These are phyloP conservation scores for Haberlea rhodopensis DNA, from an alignment of 257 asterid genomes.

Conservation along the genomic window DNA sequence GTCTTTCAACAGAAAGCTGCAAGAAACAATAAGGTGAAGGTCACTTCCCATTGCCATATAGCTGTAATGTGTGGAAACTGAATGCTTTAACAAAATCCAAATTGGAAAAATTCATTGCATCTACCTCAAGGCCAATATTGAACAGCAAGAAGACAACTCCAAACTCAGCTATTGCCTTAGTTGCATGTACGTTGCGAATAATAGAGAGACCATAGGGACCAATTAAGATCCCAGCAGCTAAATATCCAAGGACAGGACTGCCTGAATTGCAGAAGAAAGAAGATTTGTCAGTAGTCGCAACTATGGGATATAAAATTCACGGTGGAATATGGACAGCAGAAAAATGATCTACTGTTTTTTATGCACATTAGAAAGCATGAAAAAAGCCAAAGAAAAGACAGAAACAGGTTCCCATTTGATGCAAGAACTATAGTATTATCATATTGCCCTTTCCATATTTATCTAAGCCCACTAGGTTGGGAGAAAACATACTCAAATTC, in stretches of 20 bases:
- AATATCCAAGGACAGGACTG: conserved; percentile 97
- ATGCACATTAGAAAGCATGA: conserved; percentile 9
- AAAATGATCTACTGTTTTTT: background rate
- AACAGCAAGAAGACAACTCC: conserved; percentile 98
- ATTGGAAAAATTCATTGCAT: conserved; percentile 9
- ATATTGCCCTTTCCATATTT: conserved; percentile 9
- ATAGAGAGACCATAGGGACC: conserved; percentile 99
- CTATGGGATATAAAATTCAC: conserved; percentile 3
- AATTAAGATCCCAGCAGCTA: conserved; percentile 97
- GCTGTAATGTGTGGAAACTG: conserved; percentile 16
- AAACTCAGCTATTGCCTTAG: conserved; percentile 98
- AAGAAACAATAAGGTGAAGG: conserved; percentile 26
- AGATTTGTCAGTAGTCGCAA: conserved; percentile 23
- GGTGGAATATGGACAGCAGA: background rate
- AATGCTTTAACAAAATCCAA: conserved; percentile 2
- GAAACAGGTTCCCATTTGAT: background rate
- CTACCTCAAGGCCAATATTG: conserved; percentile 99
- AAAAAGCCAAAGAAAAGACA: conserved; percentile 22
- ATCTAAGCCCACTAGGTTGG: background rate
- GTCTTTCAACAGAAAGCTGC: conserved; percentile 98
- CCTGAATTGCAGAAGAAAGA: conserved; percentile 52
- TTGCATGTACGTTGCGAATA: conserved; percentile 94
- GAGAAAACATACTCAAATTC: conserved; percentile 14
- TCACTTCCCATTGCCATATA: conserved; percentile 13
- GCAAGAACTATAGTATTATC: background rate